These are phyloP conservation scores for Ceratocystis papillata DNA, from an alignment of 2,329 filamentous ascomycete genomes.

Conservation along the genomic window DNA sequence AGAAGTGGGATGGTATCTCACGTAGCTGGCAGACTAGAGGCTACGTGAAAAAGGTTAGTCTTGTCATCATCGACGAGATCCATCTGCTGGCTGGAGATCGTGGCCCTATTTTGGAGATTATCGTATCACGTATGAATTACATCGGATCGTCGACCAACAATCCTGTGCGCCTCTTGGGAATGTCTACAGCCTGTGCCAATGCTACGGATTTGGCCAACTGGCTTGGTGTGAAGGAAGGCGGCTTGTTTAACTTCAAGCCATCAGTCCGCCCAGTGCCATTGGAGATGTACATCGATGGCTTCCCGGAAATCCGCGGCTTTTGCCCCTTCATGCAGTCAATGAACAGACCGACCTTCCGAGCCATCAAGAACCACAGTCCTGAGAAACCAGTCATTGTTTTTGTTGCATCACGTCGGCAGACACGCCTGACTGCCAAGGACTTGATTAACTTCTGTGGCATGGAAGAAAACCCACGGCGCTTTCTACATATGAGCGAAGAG, in stretches of 20 bases:
- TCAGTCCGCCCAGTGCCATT: constrained; percentile 92
- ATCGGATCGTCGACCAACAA: constrained; percentile 90
- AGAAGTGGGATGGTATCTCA: constrained; percentile 99
- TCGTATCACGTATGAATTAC: constrained; percentile 92
- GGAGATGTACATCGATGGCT: constrained; percentile 95
- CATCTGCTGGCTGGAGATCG: constrained; percentile 93
- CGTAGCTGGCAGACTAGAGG: constrained; percentile 97
- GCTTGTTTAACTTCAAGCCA: constrained; percentile 92
- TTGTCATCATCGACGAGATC: constrained; percentile 98
- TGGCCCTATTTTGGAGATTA: constrained; percentile 96
- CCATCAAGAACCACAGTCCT: constrained; percentile 92
- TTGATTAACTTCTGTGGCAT: constrained; percentile 96
- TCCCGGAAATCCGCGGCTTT: constrained; percentile 88
- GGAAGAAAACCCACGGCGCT: constrained; percentile 92
- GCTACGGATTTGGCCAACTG: constrained; percentile 89
- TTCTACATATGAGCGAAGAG: constrained; percentile 89
- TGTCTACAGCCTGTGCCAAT: constrained; percentile 98
- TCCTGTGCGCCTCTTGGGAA: constrained; percentile 82
- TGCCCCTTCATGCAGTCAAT: constrained; percentile 98
- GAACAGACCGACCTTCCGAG: constrained; percentile 93
- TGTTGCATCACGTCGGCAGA: constrained; percentile 89
- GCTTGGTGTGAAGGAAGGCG: constrained; percentile 83
- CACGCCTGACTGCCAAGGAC: constrained; percentile 86
- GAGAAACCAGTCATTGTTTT: constrained; percentile 98
- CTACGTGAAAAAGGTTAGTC: constrained; percentile 85